A percentile compares a stretch with the other conserved stretches of the same genome.
These are phyloP conservation scores for Huntiella decipiens DNA, from an alignment of 2,329 filamentous ascomycete genomes.

Conservation along the genomic window DNA sequence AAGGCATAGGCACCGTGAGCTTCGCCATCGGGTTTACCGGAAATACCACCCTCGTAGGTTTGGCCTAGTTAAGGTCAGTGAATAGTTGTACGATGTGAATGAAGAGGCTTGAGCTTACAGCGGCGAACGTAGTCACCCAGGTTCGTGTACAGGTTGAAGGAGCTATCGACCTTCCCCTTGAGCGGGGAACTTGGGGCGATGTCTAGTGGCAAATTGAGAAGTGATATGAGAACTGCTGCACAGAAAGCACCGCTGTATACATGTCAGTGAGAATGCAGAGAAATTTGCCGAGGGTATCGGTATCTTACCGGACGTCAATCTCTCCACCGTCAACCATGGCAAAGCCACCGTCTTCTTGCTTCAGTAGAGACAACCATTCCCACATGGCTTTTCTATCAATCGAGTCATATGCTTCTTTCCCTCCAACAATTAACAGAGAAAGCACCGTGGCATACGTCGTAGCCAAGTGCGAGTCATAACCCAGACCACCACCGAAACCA, in stretches of 20 bases:
- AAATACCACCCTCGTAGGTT: constrained; percentile 89
- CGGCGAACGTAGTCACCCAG: constrained; percentile 62
- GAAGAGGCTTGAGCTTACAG: constrained; percentile 40
- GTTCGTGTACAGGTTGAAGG: constrained; percentile 9
- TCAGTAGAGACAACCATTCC: constrained; percentile 73
- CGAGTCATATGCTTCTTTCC: constrained; percentile 50
- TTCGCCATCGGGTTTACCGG: constrained; percentile 66
- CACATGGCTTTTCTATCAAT: constrained; percentile 75
- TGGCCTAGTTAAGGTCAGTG: constrained; percentile 37
- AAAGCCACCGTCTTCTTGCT: constrained; percentile 80
- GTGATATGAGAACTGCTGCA: constrained; percentile 63
- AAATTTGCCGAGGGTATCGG: background rate
- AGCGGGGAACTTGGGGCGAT: constrained; percentile 23
- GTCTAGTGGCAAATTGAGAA: constrained; percentile 66
- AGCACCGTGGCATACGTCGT: constrained; percentile 74
- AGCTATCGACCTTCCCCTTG: constrained; percentile 5
- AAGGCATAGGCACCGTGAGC: constrained; percentile 95
- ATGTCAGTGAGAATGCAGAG: background rate
- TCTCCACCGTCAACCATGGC: constrained; percentile 72
- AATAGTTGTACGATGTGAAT: background rate
- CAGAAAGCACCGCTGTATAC: constrained; percentile 58
- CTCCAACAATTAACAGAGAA: constrained; percentile 60
- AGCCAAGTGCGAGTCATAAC: constrained; percentile 75
- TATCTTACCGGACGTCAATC: constrained; percentile 63
- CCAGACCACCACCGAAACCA: constrained; percentile 86